Percentiles rank a stretch among this genome's conserved stretches.
Conservation (phyloP, 2,329 filamentous ascomycete genomes). For the Fusarium sp. region DNA sequence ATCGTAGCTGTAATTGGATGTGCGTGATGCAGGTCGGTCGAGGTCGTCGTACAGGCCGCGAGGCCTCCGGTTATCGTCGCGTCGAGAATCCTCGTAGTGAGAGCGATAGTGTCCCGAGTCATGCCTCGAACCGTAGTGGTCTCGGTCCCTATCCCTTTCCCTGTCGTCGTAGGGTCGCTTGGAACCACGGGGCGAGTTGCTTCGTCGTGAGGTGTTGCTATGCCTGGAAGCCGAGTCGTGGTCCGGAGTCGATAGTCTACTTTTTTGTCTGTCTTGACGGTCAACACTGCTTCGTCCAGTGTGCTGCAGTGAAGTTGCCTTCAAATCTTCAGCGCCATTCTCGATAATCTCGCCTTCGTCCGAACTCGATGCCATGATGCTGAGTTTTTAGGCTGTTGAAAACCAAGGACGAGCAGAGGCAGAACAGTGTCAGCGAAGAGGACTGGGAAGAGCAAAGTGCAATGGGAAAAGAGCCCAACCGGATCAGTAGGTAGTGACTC, state of each 20-base stretch:
- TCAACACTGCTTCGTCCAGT: conserved; percentile 88
- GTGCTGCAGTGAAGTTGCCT: conserved; percentile 89
- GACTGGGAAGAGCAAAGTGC: conserved; percentile 44
- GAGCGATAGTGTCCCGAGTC: conserved; percentile 72
- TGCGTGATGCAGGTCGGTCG: conserved; percentile 62
- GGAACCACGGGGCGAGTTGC: conserved; percentile 72
- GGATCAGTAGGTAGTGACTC: conserved; percentile 54
- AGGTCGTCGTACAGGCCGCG: conserved; percentile 68
- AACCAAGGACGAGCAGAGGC: conserved; percentile 27
- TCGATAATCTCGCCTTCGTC: conserved; percentile 91
- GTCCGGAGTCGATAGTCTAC: conserved; percentile 70
- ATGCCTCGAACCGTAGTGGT: conserved; percentile 63
- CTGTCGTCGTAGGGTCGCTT: conserved; percentile 77
- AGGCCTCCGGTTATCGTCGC: conserved; percentile 60
- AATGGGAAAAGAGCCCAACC: conserved; percentile 58
- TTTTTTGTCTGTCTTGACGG: conserved; percentile 86
- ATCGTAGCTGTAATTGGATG: conserved; percentile 60
- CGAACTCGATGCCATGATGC: conserved; percentile 68
- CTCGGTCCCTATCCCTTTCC: conserved; percentile 56
- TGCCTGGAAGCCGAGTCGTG: conserved; percentile 59
- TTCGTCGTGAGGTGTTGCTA: conserved; percentile 59
- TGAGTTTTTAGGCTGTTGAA: conserved; percentile 24
- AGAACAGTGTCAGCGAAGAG: conserved; percentile 53
- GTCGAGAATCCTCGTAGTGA: conserved; percentile 70
- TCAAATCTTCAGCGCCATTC: conserved; percentile 72